Percentiles rank a stretch among this genome's conserved stretches.
Evolutionary conservation across 345 rosid genomes (phyloP).

Genomic region (Lumnitzera racemosa): DNA sequence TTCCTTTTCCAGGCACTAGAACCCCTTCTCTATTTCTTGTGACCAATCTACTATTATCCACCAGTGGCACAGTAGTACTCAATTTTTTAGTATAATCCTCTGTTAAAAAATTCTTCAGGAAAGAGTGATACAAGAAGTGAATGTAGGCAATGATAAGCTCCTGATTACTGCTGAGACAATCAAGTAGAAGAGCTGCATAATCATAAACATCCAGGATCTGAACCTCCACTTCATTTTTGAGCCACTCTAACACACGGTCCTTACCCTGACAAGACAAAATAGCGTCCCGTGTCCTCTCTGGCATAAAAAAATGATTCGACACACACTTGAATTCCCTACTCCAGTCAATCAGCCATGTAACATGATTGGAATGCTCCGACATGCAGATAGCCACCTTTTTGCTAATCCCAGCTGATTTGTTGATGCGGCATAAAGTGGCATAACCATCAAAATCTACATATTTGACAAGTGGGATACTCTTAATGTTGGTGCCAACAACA

Average conservation of each 20-base stretch:
- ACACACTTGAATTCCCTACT: slow-evolving; percentile 34
- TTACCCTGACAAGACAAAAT: slow-evolving; percentile 11
- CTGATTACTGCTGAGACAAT: slow-evolving; percentile 15
- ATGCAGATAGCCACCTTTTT: slow-evolving; percentile 12
- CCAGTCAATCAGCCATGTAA: slow-evolving; percentile 53
- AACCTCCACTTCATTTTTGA: slow-evolving; percentile 12
- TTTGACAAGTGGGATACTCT: slow-evolving; percentile 40
- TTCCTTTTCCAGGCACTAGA: slow-evolving; percentile 60
- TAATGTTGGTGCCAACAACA: slow-evolving; percentile 14
- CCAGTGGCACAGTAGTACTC: slow-evolving; percentile 40
- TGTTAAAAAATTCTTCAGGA: slow-evolving; percentile 12
- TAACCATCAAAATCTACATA: slow-evolving; percentile 29
- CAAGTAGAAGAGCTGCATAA: slow-evolving; percentile 20
- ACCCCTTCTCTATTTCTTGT: slow-evolving; percentile 15
- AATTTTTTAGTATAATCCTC: slow-evolving; percentile 10
- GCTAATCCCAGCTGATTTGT: slow-evolving; percentile 1
- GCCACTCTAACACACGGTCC: slow-evolving; percentile 34
- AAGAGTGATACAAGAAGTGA: slow-evolving; percentile 52
- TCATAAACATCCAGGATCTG: slow-evolving; percentile 11
- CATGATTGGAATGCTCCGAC: neutral
- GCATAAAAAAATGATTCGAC: slow-evolving; percentile 33
- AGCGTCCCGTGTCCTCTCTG: slow-evolving; percentile 28
- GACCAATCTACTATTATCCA: slow-evolving; percentile 41
- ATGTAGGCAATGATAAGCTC: slow-evolving; percentile 37
- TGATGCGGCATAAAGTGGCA: slow-evolving; percentile 26